Conservation (phyloP, 768 basidiomycete genomes). For the Cantharellus cinnabarinus region DNA sequence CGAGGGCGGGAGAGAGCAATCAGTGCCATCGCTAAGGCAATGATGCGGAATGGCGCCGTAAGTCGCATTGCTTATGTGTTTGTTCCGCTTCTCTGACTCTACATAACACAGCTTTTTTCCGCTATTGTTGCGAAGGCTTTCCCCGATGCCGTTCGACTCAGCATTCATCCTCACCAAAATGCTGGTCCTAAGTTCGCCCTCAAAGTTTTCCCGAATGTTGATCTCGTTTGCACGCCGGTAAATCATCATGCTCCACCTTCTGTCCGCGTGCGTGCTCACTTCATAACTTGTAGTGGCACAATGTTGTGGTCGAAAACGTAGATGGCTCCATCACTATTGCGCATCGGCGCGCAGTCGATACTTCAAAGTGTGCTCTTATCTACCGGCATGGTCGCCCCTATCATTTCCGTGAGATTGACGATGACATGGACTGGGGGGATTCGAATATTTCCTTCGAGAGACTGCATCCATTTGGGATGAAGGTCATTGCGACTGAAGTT, state of each 20-base stretch:
- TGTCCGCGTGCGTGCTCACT: neutral
- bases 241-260: neutral
- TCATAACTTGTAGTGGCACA: neutral
- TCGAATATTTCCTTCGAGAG: neutral
- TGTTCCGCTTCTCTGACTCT: neutral
- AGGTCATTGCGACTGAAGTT: neutral
- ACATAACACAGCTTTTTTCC: neutral
- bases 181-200: constrained; percentile 1
- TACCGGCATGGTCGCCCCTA: neutral
- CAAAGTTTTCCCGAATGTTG: neutral
- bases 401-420: neutral
- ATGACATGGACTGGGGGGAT: neutral
- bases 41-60: neutral
- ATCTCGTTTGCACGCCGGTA: neutral
- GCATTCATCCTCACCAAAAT: neutral
- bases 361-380: neutral
- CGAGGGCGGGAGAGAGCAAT: neutral
- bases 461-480: neutral
- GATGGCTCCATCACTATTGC: neutral
- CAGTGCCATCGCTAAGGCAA: neutral
- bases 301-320: neutral
- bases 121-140: neutral
- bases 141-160: neutral
- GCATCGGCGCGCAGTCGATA: neutral
- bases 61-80: neutral